Evolutionary conservation across 306 rosid genomes (phyloP), one percentile per base, ranked within the genome.

Genomic region (Datisca glomerata): DNA sequence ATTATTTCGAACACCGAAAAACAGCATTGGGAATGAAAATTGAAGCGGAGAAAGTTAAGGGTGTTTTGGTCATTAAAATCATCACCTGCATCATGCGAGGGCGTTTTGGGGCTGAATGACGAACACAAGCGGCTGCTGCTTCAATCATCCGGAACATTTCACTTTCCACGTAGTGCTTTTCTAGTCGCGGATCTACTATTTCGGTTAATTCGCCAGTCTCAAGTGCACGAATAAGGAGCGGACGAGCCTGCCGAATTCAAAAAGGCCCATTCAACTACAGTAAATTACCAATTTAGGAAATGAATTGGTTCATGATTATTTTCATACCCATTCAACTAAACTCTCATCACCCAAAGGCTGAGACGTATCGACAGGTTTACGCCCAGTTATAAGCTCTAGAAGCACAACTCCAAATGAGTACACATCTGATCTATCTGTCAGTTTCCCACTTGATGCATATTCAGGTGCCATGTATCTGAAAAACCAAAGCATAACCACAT

Each of bases 1-100:
- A 10, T 31, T 18, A 43, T 9, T 41, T 20, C 19, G 19, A 21
- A 20, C 16, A 28, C 15, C 36, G 32, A 20, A 12, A 33, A 19
- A 32, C 19, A 2, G 35, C 13, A 33, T 50, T 36, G n/a, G 5
- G 23, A 36, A 50, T 20, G 18, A 28, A 3, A n/a, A n/a, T n/a
- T n/a, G n/a, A n/a, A n/a, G n/a, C n/a, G n/a, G n/a, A n/a, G n/a
- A n/a, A n/a, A n/a, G n/a, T n/a, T n/a, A n/a, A n/a, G n/a, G n/a
- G n/a, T n/a, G n/a, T 8, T n/a, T 38, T 52, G n/a, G 14, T 33
- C 38, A 18, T 45, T 42, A 41, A 24, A 32, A n/a, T 51, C n/a
- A n/a, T n/a, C 39, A 89, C 98, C 98, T 89, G 98, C 34, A 54
- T 69, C 95, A 89, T 84, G 10, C 98, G 56, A 21, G 98, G 98